A percentile compares a stretch with the other conserved stretches of the same genome.
phyloP scores from a whole-genome alignment of 257 asterid genomes.

The Lavandula angustifolia region DNA sequence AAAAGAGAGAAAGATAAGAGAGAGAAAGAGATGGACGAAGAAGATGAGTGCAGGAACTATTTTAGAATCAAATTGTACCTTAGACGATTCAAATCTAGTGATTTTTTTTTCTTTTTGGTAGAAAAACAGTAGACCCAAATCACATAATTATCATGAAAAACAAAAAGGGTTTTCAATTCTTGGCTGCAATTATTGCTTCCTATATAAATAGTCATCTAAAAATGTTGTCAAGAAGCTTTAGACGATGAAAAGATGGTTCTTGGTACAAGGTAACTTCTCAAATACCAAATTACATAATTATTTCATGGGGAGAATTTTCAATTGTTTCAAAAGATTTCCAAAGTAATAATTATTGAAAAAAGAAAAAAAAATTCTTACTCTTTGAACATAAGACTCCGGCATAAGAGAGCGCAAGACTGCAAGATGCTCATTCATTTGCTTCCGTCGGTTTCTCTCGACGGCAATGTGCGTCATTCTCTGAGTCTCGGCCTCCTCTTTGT shows the following conservation, averaged over 20 bases:
- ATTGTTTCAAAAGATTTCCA: background rate
- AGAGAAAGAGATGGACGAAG: conserved; percentile 28
- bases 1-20: conserved; percentile 33
- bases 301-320: background rate
- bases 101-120: background rate
- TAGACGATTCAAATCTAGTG: conserved; percentile 20
- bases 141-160: background rate
- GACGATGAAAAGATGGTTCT: conserved; percentile 9
- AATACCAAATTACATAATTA: background rate
- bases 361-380: conserved; percentile 44
- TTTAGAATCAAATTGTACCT: conserved; percentile 40
- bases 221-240: conserved; percentile 19
- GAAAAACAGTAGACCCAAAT: conserved; percentile 12
- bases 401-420: conserved; percentile 88
- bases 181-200: conserved; percentile 23
- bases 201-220: background rate
- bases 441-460: conserved; percentile 87
- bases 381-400: conserved; percentile 95
- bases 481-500: conserved; percentile 84
- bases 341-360: too few relatives aligned
- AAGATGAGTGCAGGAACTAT: conserved; percentile 36
- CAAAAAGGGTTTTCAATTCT: conserved; percentile 27
- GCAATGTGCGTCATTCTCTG: conserved; percentile 99
- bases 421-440: conserved; percentile 91
- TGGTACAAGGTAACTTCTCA: background rate